Evolutionary conservation across 1,139 yeast species (phyloP).

Genomic region (Chernovozyma aurita): DNA sequence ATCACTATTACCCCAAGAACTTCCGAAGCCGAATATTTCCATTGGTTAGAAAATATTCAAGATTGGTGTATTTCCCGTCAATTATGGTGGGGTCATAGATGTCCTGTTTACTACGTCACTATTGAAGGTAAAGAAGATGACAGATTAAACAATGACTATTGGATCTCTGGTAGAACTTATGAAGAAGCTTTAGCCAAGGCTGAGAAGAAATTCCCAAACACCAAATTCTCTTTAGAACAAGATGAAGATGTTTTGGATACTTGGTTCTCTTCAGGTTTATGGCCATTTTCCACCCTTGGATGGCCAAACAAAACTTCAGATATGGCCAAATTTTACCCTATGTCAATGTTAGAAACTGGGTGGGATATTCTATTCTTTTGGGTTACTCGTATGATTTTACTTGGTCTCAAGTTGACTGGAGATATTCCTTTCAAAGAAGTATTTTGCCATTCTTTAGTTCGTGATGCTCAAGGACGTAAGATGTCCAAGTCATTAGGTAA

Average conservation of each 20-base stretch:
- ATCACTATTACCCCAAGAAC: slow-evolving; percentile 81
- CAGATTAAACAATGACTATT: slow-evolving; percentile 61
- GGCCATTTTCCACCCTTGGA: slow-evolving; percentile 96
- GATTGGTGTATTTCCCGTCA: slow-evolving; percentile 99
- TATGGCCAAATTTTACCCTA: slow-evolving; percentile 76
- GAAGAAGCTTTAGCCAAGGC: slow-evolving; percentile 89
- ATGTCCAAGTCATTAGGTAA: slow-evolving; percentile 98
- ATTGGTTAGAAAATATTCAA: slow-evolving; percentile 94
- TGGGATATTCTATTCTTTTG: slow-evolving; percentile 99
- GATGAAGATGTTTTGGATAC: slow-evolving; percentile 98
- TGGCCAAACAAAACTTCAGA: slow-evolving; percentile 87
- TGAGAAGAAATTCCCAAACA: slow-evolving; percentile 61
- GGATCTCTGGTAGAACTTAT: slow-evolving; percentile 85
- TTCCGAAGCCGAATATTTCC: slow-evolving; percentile 89
- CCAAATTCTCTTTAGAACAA: slow-evolving; percentile 74
- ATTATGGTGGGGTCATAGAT: slow-evolving; percentile 99
- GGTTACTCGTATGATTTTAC: slow-evolving; percentile 95
- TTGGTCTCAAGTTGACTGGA: slow-evolving; percentile 88
- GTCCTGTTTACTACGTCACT: slow-evolving; percentile 88
- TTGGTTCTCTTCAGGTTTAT: slow-evolving; percentile 96
- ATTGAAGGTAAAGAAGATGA: slow-evolving; percentile 69
- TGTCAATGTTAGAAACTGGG: slow-evolving; percentile 94
- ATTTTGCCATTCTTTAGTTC: slow-evolving; percentile 95
- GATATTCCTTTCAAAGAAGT: slow-evolving; percentile 92
- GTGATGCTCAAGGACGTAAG: slow-evolving; percentile 99